Evolutionary conservation across 2,329 filamentous ascomycete species (phyloP), one percentile per base, ranked within the genome.

Genomic region (Penicillium sp.): DNA sequence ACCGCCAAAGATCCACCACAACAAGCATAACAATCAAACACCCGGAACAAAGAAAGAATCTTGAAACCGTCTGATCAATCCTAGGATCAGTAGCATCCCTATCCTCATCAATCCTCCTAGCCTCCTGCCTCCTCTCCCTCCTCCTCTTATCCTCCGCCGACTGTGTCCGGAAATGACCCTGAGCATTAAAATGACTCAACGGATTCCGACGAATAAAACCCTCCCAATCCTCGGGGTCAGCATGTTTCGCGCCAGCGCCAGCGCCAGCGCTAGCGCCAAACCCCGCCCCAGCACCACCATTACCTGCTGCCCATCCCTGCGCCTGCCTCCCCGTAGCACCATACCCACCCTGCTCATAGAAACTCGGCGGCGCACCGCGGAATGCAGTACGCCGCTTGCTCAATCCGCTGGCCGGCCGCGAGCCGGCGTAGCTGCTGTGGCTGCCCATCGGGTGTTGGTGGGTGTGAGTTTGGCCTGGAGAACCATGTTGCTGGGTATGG

Each of bases 331-430:
- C 75, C 70, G 56, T 89, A 3, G 77, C 72, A 45, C 89, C 90
- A 82, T 91, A 95, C 3, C 89, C 90, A 5, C 91, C 91, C 58
- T 82, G 86, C 17, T 87, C 83, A 74, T 91, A 97, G 77, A 97
- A 97, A 61, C 86, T 90, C 0, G 93, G 92, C 48, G 94, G 92
- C 4, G 94, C 93, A 0, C 93, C 93, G 19, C 84, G 84, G 73
- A 95, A 97, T 5, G 87, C 81, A 2, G 86, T 84, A 3, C 90
- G 81, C 25, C 93, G 84, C 38, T 88, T 84, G 70, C 87, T 91
- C 31, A 99, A 78, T 0, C 94, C 94, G 1, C 85, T 90, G 0
- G 94, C 86, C 0, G 92, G 86, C 0, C 94, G 84, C 1, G 88
- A 77, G 1, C 79, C 80, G 35, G 77, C 79, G 63, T 82, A 79